These are phyloP conservation scores for Fusarium sp. DNA, from an alignment of 2,329 filamentous ascomycete genomes.

Conservation along the genomic window DNA sequence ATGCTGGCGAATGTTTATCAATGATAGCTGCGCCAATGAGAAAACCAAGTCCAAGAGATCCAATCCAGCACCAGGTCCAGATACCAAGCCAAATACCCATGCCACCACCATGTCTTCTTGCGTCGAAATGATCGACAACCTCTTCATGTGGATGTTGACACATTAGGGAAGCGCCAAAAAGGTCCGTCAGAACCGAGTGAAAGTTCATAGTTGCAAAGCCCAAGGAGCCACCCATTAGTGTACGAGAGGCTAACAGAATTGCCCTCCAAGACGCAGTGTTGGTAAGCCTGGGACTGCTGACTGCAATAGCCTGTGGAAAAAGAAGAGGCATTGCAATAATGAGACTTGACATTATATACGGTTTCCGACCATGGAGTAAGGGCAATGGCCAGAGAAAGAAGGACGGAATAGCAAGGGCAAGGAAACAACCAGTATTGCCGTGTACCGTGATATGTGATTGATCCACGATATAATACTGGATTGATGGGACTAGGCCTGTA, in stretches of 20 bases:
- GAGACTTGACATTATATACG: conserved; percentile 76
- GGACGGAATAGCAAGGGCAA: conserved; percentile 75
- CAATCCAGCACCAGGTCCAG: conserved; percentile 82
- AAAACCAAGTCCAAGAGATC: conserved; percentile 77
- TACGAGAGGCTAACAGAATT: conserved; percentile 70
- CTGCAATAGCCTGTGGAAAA: conserved; percentile 77
- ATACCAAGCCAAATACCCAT: conserved; percentile 83
- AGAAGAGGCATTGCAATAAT: conserved; percentile 76
- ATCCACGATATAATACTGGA: conserved; percentile 80
- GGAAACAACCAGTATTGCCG: conserved; percentile 77
- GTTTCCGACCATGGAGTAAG: conserved; percentile 78
- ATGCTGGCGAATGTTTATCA: conserved; percentile 69
- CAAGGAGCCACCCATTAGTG: conserved; percentile 72
- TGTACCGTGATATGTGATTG: conserved; percentile 72
- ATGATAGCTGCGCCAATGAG: conserved; percentile 76
- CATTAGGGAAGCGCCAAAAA: conserved; percentile 81
- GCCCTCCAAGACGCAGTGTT: conserved; percentile 65
- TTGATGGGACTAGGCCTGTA: conserved; percentile 79
- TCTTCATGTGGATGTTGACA: conserved; percentile 78
- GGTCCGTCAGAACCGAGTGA: conserved; percentile 74
- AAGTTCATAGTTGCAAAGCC: conserved; percentile 84
- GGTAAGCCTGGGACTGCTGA: conserved; percentile 65
- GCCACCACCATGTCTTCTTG: conserved; percentile 78
- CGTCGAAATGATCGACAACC: conserved; percentile 71
- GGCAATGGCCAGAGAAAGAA: conserved; percentile 79